Evolutionary conservation across 2,329 filamentous ascomycete genomes (phyloP).

Genomic region (Pseudocercospora macadamiae): DNA sequence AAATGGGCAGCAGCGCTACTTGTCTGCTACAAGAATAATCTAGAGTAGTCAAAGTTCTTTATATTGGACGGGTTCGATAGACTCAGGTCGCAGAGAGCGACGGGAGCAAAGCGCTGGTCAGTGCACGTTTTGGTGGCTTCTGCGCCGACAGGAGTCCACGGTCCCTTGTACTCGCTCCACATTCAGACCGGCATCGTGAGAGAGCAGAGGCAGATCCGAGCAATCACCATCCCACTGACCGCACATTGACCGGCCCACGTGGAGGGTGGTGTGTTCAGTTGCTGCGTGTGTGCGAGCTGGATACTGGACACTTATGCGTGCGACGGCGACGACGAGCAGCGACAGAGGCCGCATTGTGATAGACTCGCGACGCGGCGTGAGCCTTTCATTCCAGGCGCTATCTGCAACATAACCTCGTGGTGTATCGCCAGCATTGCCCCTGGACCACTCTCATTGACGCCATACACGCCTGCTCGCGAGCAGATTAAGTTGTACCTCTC

Average conservation of each 20-base stretch:
- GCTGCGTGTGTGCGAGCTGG: too few species aligned
- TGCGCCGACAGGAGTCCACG: too few species aligned
- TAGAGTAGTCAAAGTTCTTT: not conserved
- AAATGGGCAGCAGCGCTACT: not conserved
- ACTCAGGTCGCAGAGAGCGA: too few species aligned
- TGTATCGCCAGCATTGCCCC: constrained; percentile 13
- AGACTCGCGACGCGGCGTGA: not conserved
- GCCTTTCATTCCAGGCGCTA: not conserved
- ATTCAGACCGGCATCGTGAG: too few species aligned
- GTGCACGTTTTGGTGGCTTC: too few species aligned
- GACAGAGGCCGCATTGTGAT: not conserved
- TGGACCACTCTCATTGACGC: constrained; percentile 13
- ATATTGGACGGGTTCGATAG: not conserved
- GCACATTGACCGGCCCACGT: not conserved
- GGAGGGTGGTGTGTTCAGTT: not conserved
- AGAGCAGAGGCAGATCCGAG: too few species aligned
- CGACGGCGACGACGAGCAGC: too few species aligned
- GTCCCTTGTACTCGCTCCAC: too few species aligned
- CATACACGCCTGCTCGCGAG: constrained; percentile 14
- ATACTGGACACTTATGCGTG: too few species aligned
- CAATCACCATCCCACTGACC: not conserved
- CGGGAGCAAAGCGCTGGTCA: too few species aligned
- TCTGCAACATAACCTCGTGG: not conserved
- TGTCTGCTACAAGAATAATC: not conserved
- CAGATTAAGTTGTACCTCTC: constrained; percentile 6